Percentiles rank a stretch among this genome's conserved stretches.
Evolutionary conservation across 2,329 filamentous ascomycete genomes (phyloP).

Genomic region (Fusarium musae): DNA sequence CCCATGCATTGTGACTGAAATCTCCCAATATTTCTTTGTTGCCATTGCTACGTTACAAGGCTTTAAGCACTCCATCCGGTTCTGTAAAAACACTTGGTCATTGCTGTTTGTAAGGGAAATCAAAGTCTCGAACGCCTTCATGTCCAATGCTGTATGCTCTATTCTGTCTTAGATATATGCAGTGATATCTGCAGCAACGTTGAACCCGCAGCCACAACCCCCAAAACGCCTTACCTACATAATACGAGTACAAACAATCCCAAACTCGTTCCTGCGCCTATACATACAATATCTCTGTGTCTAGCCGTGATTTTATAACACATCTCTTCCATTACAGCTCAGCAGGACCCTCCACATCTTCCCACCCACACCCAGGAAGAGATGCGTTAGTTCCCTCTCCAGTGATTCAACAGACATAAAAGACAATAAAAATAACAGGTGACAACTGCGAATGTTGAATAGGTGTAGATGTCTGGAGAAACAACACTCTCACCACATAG

Average conservation of each 20-base stretch:
- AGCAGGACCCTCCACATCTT: conserved; percentile 13
- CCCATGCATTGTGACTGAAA: not conserved
- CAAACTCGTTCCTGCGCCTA: conserved; percentile 26
- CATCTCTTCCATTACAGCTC: conserved; percentile 25
- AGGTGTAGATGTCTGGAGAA: not conserved
- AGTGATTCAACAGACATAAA: not conserved
- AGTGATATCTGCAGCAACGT: conserved; percentile 35
- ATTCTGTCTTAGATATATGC: conserved; percentile 27
- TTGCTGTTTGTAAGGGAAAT: not conserved
- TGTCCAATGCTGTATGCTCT: conserved; percentile 22
- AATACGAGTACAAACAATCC: conserved; percentile 30
- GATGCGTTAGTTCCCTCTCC: not conserved
- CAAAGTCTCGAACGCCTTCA: not conserved
- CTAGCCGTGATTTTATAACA: conserved; percentile 7
- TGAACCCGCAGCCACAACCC: conserved; percentile 16
- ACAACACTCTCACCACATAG: conserved; percentile 61
- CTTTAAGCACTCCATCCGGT: not conserved
- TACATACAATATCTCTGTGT: conserved; percentile 28
- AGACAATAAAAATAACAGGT: conserved; percentile 3
- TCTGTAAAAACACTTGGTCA: not conserved
- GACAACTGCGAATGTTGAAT: not conserved
- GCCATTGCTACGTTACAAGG: not conserved
- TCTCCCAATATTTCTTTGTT: conserved; percentile 1
- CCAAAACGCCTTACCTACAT: conserved; percentile 45
- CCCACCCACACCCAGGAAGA: not conserved